phyloP scores from a whole-genome alignment of 2,329 filamentous ascomycete genomes.

The Xylariomycetidae sp. region DNA sequence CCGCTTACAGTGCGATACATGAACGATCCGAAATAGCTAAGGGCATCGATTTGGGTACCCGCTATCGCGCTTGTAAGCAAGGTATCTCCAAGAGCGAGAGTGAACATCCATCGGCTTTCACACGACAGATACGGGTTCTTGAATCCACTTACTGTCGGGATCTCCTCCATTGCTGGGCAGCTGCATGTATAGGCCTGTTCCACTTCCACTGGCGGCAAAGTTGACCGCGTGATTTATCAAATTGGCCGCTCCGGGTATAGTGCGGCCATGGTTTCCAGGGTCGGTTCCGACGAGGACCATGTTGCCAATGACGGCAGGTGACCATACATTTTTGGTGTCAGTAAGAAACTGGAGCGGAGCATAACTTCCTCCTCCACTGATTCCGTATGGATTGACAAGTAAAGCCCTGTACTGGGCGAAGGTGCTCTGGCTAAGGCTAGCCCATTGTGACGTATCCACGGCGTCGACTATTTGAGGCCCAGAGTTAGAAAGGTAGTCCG shows the following conservation, averaged over 20 bases:
- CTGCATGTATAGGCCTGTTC: neutral
- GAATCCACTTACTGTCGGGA: no score
- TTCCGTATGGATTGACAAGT: slow-evolving; percentile 1
- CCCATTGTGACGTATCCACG: neutral
- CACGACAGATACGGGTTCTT: no score
- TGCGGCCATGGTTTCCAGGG: neutral
- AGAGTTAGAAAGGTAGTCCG: no score
- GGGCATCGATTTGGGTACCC: slow-evolving; percentile 1
- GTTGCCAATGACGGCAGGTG: neutral
- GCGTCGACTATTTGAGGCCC: slow-evolving; percentile 1
- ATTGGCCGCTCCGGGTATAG: neutral
- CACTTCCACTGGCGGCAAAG: slow-evolving; percentile 1
- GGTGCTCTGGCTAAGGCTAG: neutral
- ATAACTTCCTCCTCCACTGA: neutral
- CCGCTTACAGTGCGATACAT: slow-evolving; percentile 1
- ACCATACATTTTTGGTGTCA: neutral
- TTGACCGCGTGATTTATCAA: neutral
- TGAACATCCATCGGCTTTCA: no score
- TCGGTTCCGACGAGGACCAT: slow-evolving; percentile 1
- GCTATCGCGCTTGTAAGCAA: no score
- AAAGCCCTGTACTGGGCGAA: slow-evolving; percentile 1
- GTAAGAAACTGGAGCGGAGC: neutral
- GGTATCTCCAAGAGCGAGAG: no score
- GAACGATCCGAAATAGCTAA: neutral
- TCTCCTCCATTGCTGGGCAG: neutral